Evolutionary conservation across 1,284 basidiomycete species (phyloP), one percentile per base, ranked within the genome.

Genomic region (Leccinum huronense): DNA sequence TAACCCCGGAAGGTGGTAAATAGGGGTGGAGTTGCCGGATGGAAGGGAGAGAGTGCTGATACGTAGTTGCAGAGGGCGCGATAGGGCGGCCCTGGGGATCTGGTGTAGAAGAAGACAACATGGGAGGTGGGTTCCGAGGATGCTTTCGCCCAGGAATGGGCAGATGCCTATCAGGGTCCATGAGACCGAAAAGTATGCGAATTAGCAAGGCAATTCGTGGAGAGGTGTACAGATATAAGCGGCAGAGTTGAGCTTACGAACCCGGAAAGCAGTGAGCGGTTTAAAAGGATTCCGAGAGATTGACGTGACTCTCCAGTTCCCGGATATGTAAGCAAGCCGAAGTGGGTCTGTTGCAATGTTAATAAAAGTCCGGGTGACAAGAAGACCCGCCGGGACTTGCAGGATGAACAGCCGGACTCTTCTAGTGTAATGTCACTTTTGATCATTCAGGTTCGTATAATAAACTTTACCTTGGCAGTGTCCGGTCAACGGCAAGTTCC

Each of bases 1-100:
- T 45, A 19, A 67, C 55, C 7, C 70, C 72, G 10, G 78, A 76
- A 40, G 78, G 83, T 2, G 84, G 83, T 27, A 87, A 80, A 74
- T 85, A 84, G 27, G 84, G 85, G 70, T 87, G 85, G 30, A 89
- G 78, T 38, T 87, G 83, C 61, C 84, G 84, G 69, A 90, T 89
- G 58, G 88, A 84, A 11, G 88, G 88, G 36, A 90, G 78, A 11
- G 79, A 77, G 5, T 72, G 79, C 36, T 69, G 74, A 38, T 77
- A 77, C 0, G 67, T 10, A 3, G 68, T 30, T 11, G 64, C 45
- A 30, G 75, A 62, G 48, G 72, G 65, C 0, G 63, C 63, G 61
- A 75, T 67, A n/a, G 67, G 58, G 40, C 75, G 75, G n/a, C 69
- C 59, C 16, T 71, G 76, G 10, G 67, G 57, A 55, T 75, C 73